Evolutionary conservation across 192 early-diverging fungal genomes (phyloP), one percentile per base, ranked within the genome.

Genomic region (Phlyctochytrium bullatum): DNA sequence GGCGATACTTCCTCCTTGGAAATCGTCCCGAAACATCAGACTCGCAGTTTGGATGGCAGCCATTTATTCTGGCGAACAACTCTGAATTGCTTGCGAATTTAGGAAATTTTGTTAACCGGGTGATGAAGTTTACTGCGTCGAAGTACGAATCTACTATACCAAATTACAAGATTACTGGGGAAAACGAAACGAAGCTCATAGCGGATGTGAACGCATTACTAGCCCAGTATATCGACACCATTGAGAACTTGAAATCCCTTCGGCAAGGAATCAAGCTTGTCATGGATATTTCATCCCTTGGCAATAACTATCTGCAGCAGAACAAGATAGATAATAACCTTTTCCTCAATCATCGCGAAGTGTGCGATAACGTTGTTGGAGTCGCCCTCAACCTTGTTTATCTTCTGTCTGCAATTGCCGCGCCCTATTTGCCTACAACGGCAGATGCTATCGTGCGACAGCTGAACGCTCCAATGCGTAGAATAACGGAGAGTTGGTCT

Each of bases 91-190:
- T 99, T 52, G 90, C 90, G 59, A 99, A 98, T 76, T 65, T 96
- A 2, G 97, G 97, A 61, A 99, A 99, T 86, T 93, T 97, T 81
- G 90, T 95, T 66, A 99, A 97, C 81, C 91, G 97, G 66, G 90
- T 93, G 30, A 82, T 98, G 75, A 95, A 95, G 78, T 99, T 97
- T 80, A 78, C 94, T 35, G 76, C 79, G 35, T 81, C 92, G n/a
- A 98, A 96, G 75, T 99, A 98, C 76, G 91, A 87, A 20, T 81
- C 88, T n/a, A 74, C 89, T 1, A 71, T 98, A 25, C 96, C 96
- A 3, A 68, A 80, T 20, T 83, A 75, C 61, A 59, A 68, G 12
- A 69, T 83, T 16, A 74, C 81, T 2, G 83, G 80, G 24, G 82
- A 82, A 23, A 58, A 68, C 50, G 94, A 99, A 71, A 69, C 76